Conservation (phyloP, 192 early-diverging fungal species). For the Linnemannia elongata region DNA sequence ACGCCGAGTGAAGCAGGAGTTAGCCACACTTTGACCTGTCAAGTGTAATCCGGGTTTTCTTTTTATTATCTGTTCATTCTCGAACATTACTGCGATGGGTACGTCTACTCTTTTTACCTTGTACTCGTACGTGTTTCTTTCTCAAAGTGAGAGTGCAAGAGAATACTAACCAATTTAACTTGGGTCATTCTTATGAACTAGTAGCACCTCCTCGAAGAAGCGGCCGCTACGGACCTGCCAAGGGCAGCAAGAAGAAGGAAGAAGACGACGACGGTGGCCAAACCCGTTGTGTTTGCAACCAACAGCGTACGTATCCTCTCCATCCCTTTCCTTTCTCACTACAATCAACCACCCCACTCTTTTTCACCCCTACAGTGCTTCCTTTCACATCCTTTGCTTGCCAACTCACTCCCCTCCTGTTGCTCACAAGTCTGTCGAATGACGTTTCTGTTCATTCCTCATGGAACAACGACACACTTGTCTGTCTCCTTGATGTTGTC, state of each 20-base stretch:
- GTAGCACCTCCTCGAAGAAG: conserved; percentile 48
- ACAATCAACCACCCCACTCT: neutral
- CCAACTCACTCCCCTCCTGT: neutral
- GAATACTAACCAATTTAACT: neutral
- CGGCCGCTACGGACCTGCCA: conserved; percentile 44
- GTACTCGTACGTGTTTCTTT: neutral
- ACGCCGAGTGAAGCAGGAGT: neutral
- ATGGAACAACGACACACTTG: neutral
- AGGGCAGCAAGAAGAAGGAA: conserved; percentile 51
- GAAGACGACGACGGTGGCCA: conserved; percentile 62
- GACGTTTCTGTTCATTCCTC: neutral
- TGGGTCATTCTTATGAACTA: neutral
- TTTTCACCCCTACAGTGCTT: neutral
- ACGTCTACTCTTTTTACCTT: neutral
- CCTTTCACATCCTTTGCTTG: neutral
- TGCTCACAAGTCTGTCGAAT: neutral
- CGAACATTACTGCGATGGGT: conserved; percentile 1
- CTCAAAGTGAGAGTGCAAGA: neutral
- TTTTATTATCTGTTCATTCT: neutral
- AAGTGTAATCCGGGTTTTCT: neutral
- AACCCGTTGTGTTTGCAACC: conserved; percentile 67
- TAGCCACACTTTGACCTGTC: neutral
- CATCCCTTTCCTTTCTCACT: neutral
- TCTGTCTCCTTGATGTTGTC: neutral
- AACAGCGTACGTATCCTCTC: conserved; percentile 57